Percentiles rank a stretch among this genome's conserved stretches.
phyloP scores from a whole-genome alignment of 129 eudicot genomes.

The Erigeron canadensis region DNA sequence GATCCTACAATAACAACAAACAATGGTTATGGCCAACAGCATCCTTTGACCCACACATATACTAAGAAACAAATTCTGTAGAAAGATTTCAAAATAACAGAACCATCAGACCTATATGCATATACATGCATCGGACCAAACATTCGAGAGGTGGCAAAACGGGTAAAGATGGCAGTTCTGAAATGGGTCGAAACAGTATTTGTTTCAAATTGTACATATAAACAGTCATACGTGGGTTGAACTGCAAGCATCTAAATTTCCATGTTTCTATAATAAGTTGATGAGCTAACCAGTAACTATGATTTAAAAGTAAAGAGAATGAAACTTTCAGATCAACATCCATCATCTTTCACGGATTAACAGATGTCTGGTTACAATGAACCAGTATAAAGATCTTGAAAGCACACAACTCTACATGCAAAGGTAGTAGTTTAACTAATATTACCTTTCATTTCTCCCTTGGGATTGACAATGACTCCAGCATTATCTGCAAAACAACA shows the following conservation, averaged over 20 bases:
- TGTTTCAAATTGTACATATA: too few relatives aligned
- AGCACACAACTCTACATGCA: too few relatives aligned
- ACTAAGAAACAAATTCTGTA: background rate
- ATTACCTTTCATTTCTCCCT: slow-evolving; percentile 97
- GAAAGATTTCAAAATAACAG: background rate
- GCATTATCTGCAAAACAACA: slow-evolving; percentile 64
- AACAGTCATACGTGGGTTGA: background rate
- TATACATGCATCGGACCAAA: background rate
- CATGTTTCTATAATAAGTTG: background rate
- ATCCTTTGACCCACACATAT: background rate
- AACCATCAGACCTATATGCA: background rate
- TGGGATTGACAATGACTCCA: slow-evolving; percentile 88
- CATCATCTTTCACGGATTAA: background rate
- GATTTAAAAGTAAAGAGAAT: too few relatives aligned
- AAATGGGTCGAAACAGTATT: background rate
- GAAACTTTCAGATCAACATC: too few relatives aligned
- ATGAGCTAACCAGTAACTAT: background rate
- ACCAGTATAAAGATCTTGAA: background rate
- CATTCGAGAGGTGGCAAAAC: background rate
- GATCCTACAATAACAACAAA: slow-evolving; percentile 50
- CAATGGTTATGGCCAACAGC: background rate
- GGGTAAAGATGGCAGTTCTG: background rate
- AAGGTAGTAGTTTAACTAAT: background rate
- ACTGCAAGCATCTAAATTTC: background rate
- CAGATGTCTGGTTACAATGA: background rate